phyloP scores from a whole-genome alignment of 2,329 filamentous ascomycete genomes.

The Alternaria sp. region DNA sequence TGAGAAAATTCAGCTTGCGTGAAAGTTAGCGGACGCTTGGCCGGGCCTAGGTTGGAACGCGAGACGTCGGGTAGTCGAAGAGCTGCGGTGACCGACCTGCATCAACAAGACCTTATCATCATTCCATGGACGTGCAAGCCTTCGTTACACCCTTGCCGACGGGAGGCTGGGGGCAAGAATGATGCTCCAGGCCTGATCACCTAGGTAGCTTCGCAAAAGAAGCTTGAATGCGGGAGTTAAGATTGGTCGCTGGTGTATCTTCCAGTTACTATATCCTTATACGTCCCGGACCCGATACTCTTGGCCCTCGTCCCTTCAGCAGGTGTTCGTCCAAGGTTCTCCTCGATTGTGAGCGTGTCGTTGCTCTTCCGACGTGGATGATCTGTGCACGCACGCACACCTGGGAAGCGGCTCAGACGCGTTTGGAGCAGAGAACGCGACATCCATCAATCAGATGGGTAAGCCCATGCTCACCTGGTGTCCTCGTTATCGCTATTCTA shows the following conservation, averaged over 20 bases:
- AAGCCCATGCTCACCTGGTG: neutral
- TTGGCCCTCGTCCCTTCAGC: neutral
- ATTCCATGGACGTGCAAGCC: neutral
- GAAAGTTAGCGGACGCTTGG: neutral
- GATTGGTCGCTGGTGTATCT: neutral
- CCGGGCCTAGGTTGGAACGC: neutral
- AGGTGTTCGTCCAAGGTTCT: neutral
- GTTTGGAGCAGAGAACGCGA: neutral
- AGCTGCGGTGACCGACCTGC: neutral
- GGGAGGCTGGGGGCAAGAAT: neutral
- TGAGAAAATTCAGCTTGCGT: neutral
- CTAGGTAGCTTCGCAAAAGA: neutral
- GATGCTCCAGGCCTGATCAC: neutral
- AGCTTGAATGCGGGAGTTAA: neutral
- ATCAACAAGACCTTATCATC: neutral
- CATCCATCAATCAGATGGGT: neutral
- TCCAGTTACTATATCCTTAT: neutral
- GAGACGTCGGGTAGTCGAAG: neutral
- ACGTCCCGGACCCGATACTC: neutral
- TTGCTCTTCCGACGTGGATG: neutral
- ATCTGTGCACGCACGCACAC: neutral
- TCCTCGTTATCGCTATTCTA: neutral
- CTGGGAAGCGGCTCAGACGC: neutral
- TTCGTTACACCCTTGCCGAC: neutral
- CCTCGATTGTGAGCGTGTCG: neutral